Conservation (phyloP, 805 yeast genomes). For the Candida vartiovaarae region DNA sequence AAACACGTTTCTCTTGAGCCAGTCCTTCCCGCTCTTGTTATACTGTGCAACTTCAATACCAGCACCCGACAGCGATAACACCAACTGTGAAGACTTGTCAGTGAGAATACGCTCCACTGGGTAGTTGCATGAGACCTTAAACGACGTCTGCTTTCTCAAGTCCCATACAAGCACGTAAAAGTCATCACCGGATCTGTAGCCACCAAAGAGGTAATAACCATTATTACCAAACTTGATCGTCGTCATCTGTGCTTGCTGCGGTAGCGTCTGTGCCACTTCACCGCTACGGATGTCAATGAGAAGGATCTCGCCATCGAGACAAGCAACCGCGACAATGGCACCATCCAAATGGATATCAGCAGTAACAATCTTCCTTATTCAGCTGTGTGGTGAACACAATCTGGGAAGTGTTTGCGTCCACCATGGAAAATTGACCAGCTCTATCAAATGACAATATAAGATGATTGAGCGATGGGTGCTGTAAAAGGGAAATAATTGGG, state of each 20-base stretch:
- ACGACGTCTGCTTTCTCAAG: constrained; percentile 33
- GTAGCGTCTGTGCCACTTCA: constrained; percentile 22
- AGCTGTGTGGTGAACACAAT: constrained; percentile 1
- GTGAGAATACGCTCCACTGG: constrained; percentile 7
- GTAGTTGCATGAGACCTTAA: constrained; percentile 3
- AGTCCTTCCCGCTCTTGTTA: constrained; percentile 14
- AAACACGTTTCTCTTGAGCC: constrained; percentile 9
- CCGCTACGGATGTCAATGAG: constrained; percentile 31
- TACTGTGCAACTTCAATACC: constrained; percentile 16
- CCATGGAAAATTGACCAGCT: constrained; percentile 21
- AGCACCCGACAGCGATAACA: constrained; percentile 5
- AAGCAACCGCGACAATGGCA: constrained; percentile 33
- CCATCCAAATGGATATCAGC: constrained; percentile 40
- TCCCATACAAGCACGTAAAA: constrained; percentile 37
- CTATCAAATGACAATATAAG: constrained; percentile 26
- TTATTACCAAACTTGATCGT: constrained; percentile 49
- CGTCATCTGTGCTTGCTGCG: constrained; percentile 17
- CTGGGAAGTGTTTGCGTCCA: constrained; percentile 2
- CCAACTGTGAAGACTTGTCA: constrained; percentile 20
- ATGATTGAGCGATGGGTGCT: constrained; percentile 29
- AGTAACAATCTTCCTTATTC: constrained; percentile 2
- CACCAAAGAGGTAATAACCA: constrained; percentile 53
- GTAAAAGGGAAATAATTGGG: constrained; percentile 20
- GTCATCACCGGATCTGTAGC: constrained; percentile 13
- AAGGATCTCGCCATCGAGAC: constrained; percentile 22